phyloP scores from a whole-genome alignment of 106 monocot species.

The Acorus gramineus region DNA sequence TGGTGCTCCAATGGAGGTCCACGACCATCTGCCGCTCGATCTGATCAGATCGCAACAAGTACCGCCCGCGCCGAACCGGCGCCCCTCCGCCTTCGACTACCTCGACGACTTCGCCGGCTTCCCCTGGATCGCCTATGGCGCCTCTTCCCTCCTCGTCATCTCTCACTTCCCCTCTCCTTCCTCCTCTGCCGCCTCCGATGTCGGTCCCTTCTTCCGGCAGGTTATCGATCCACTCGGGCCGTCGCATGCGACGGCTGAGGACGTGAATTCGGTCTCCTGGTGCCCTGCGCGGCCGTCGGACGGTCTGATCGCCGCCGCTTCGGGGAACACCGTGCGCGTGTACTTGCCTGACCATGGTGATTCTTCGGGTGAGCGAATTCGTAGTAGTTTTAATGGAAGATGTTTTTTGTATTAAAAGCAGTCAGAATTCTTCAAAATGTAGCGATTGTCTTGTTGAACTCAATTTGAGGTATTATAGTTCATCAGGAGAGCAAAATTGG shows the following conservation, averaged over 20 bases:
- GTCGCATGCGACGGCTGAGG: not conserved
- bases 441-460: not conserved
- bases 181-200: constrained; percentile 4
- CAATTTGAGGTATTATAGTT: not conserved
- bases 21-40: constrained; percentile 26
- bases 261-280: constrained; percentile 63
- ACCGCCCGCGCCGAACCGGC: constrained; percentile 55
- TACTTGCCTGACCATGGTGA: constrained; percentile 25
- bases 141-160: constrained; percentile 59
- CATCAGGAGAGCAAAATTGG: not conserved
- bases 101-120: constrained; percentile 64
- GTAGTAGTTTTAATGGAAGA: too few species aligned
- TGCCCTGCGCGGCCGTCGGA: constrained; percentile 41
- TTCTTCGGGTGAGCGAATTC: constrained; percentile 15
- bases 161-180: constrained; percentile 64
- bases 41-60: constrained; percentile 41
- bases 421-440: not conserved
- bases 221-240: constrained; percentile 47
- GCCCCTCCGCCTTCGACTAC: constrained; percentile 62
- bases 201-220: constrained; percentile 65
- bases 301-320: constrained; percentile 52
- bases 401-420: too few species aligned
- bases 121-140: constrained; percentile 86
- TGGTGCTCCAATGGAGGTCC: not conserved
- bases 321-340: constrained; percentile 30